These are phyloP conservation scores for Trichoderma sp. DNA, from an alignment of 2,329 filamentous ascomycete species.

Conservation along the genomic window DNA sequence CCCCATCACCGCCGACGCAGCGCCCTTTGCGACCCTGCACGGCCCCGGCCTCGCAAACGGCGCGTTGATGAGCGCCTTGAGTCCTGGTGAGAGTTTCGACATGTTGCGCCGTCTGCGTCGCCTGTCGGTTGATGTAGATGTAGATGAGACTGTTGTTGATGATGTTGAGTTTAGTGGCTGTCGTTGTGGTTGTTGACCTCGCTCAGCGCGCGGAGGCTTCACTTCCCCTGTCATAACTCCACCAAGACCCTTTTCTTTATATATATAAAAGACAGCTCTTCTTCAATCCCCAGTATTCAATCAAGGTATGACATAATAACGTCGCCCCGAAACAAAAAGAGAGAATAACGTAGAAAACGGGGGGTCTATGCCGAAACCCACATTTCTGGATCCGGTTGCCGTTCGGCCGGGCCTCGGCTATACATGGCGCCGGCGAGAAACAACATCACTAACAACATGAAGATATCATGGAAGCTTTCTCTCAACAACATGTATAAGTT, in stretches of 20 bases:
- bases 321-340: neutral
- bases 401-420: slow-evolving; percentile 7
- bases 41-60: slow-evolving; percentile 68
- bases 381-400: neutral
- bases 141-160: neutral
- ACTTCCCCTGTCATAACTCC: neutral
- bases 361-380: neutral
- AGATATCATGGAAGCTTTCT: neutral
- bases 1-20: slow-evolving; percentile 65
- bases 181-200: neutral
- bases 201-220: neutral
- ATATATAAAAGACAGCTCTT: neutral
- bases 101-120: slow-evolving; percentile 47
- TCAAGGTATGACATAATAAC: neutral
- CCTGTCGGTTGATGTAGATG: neutral
- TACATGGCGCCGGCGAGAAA: neutral
- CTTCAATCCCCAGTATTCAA: neutral
- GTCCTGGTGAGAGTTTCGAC: slow-evolving; percentile 71
- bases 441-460: neutral
- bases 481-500: neutral
- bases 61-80: slow-evolving; percentile 76
- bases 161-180: neutral
- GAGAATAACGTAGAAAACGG: neutral
- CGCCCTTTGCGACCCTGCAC: slow-evolving; percentile 41
- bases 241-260: neutral